Evolutionary conservation across 2,329 filamentous ascomycete species (phyloP), one percentile per base, ranked within the genome.

Genomic region (Xylaria sp.): DNA sequence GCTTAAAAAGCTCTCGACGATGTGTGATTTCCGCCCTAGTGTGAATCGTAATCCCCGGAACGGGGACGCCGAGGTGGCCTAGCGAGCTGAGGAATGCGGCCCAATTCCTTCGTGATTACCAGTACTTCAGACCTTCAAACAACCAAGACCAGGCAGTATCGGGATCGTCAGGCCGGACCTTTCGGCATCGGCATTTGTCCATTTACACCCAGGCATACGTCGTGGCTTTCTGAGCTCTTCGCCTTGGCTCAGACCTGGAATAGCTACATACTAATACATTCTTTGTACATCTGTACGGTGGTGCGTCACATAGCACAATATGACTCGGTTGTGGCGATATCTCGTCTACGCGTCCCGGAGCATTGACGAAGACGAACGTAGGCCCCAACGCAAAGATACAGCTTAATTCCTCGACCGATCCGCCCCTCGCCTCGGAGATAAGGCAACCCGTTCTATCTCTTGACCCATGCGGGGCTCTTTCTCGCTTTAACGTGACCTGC

Each of bases 401-500:
- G 62, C 67, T 61, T 52, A 30, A 34, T 28, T 28, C 43, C n/a
- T 45, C 18, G 61, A 52, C 25, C 9, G 39, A 59, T 2, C 36
- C 25, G 34, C 50, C 30, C 20, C n/a, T 53, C 6, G 18, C 15
- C 13, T 30, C 25, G 41, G 52, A 48, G 28, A 36, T 32, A 20
- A n/a, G 39, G n/a, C 28, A 34, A 45, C 36, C 15, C 23, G 20
- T 45, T 66, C 70, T 85, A 89, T 83, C 87, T 83, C 89, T 97
- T 98, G 86, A 98, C 94, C 96, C 97, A 99, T 76, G 96, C 88
- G 68, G 95, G 95, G 89, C 92, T 97, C 90, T 99, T 99, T 83
- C 96, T 92, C 66, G 96, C 95, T 87, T 99, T 99, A 83, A 97
- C 82, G 78, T 93, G 93, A 74, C 96, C 97, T 65, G 93, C 89